A percentile compares a stretch with the other conserved stretches of the same genome.
phyloP scores from a whole-genome alignment of 805 yeast species.

The Yamadazyma kitorensis region DNA sequence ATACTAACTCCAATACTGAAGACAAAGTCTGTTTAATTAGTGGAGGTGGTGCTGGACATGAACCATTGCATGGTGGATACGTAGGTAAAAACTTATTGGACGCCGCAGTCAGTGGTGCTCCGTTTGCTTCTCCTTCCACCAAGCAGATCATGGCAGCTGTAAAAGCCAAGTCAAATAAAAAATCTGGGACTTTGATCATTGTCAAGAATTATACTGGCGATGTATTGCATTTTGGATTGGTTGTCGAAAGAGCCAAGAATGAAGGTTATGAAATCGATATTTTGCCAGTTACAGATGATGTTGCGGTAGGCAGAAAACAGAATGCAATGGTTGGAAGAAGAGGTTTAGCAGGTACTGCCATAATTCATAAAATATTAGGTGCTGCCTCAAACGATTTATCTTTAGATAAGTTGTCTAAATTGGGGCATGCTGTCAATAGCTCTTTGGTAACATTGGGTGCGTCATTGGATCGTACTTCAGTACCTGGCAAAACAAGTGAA shows the following conservation, averaged over 20 bases:
- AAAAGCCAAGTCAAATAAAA: constrained; percentile 49
- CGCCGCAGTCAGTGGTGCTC: constrained; percentile 85
- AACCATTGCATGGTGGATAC: constrained; percentile 89
- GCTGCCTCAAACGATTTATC: constrained; percentile 36
- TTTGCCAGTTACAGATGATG: constrained; percentile 85
- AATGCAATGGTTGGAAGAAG: constrained; percentile 93
- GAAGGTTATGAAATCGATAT: constrained; percentile 71
- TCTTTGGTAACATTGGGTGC: constrained; percentile 85
- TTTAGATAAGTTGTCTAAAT: constrained; percentile 50
- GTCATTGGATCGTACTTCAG: constrained; percentile 83
- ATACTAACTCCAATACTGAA: constrained; percentile 32
- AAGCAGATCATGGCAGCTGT: constrained; percentile 77
- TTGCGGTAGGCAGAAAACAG: constrained; percentile 86
- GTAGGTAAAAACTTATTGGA: constrained; percentile 81
- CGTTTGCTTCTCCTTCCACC: constrained; percentile 96
- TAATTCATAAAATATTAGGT: constrained; percentile 84
- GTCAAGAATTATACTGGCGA: constrained; percentile 96
- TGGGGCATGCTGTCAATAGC: constrained; percentile 60
- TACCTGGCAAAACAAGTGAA: constrained; percentile 65
- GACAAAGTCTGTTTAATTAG: constrained; percentile 70
- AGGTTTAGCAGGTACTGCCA: constrained; percentile 87
- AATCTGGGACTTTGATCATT: constrained; percentile 68
- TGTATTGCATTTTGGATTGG: constrained; percentile 86
- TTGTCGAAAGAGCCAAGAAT: constrained; percentile 83
- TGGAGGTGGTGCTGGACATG: constrained; percentile 97